These are phyloP conservation scores for Escovopsis sp. DNA, from an alignment of 2,329 filamentous ascomycete genomes.

Conservation along the genomic window DNA sequence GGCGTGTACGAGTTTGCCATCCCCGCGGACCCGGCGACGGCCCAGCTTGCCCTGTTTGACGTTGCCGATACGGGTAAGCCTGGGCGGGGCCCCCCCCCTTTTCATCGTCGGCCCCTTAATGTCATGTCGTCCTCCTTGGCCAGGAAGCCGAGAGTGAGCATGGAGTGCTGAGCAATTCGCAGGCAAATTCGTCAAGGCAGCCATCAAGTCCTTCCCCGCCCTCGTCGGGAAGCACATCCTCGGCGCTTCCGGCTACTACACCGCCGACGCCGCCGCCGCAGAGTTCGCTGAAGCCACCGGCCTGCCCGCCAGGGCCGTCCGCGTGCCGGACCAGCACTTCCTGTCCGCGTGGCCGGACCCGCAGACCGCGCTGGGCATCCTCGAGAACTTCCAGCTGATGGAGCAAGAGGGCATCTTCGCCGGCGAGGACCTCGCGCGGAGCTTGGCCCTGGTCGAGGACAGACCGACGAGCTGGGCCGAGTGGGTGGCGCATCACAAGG, in stretches of 20 bases:
- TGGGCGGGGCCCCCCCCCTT: no score
- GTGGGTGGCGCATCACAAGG: conserved; percentile 18
- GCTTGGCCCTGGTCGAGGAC: conserved; percentile 18
- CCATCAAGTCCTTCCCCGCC: conserved; percentile 15
- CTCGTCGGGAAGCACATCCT: conserved; percentile 19
- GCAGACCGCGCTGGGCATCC: conserved; percentile 19
- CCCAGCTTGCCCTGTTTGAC: conserved; percentile 24
- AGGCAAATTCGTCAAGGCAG: conserved; percentile 22
- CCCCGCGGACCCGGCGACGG: conserved; percentile 16
- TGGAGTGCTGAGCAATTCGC: no score
- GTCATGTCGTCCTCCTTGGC: neutral
- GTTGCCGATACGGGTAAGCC: conserved; percentile 17
- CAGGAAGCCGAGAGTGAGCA: no score
- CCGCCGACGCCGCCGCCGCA: conserved; percentile 16
- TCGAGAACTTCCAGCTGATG: conserved; percentile 29
- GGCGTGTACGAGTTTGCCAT: conserved; percentile 15
- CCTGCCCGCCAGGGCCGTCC: conserved; percentile 15
- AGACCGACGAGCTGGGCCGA: conserved; percentile 24
- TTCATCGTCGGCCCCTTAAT: neutral
- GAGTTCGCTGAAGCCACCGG: conserved; percentile 22
- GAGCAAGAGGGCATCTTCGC: conserved; percentile 27
- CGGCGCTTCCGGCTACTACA: conserved; percentile 23
- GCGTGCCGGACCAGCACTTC: conserved; percentile 19
- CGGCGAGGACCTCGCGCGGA: conserved; percentile 19
- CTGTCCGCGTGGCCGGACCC: conserved; percentile 9